These are phyloP conservation scores for Bryoglossum gracile DNA, from an alignment of 495 filamentous ascomycete genomes.

Conservation along the genomic window DNA sequence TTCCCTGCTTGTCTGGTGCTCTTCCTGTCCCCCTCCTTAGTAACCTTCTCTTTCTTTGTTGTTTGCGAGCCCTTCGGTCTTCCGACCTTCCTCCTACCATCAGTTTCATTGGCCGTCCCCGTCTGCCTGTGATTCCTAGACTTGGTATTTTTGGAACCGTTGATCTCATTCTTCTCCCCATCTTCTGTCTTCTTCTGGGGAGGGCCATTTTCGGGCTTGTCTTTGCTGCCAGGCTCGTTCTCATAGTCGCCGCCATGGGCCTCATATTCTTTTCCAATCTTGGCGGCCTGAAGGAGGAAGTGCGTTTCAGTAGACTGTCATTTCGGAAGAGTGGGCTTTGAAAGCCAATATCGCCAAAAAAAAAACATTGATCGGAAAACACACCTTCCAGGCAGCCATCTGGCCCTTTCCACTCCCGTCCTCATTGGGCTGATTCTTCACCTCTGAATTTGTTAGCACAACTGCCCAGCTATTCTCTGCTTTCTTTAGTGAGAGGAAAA, in stretches of 20 bases:
- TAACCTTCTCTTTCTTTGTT: constrained; percentile 4
- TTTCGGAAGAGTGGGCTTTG: too few species aligned
- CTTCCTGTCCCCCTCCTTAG: constrained; percentile 7
- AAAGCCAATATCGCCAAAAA: too few species aligned
- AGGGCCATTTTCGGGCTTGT: constrained; percentile 41
- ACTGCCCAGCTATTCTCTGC: too few species aligned
- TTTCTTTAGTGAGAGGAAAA: too few species aligned
- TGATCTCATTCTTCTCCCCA: constrained; percentile 6
- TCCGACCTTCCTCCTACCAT: not conserved
- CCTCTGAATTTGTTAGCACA: constrained; percentile 34
- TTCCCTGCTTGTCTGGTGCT: constrained; percentile 9
- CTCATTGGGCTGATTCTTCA: constrained; percentile 46
- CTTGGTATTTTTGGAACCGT: not conserved
- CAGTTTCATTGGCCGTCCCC: not conserved
- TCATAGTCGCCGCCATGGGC: constrained; percentile 44
- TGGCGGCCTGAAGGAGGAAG: constrained; percentile 32
- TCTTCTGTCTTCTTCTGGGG: constrained; percentile 36
- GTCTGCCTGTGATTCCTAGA: not conserved
- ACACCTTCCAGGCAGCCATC: constrained; percentile 51
- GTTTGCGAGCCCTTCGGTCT: not conserved
- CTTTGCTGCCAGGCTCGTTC: constrained; percentile 44
- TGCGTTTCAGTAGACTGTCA: not conserved
- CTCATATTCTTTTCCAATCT: constrained; percentile 49
- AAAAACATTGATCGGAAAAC: too few species aligned
- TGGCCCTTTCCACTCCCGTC: constrained; percentile 47